Evolutionary conservation across 495 filamentous ascomycete species (phyloP), one percentile per base, ranked within the genome.

Genomic region (Neurospora sublineolata): DNA sequence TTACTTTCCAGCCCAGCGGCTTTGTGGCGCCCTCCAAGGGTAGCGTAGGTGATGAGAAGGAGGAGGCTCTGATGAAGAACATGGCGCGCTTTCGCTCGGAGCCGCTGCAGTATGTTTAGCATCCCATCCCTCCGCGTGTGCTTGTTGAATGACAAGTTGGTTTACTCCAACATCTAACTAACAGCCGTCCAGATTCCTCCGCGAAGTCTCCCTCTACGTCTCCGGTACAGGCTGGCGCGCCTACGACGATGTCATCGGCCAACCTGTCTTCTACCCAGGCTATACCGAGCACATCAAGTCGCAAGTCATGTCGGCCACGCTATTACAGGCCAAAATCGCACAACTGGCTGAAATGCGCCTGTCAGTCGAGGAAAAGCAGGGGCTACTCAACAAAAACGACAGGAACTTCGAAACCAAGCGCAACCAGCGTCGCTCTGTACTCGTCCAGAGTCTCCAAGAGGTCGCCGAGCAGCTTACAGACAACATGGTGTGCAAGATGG

Each of bases 401-500:
- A 86, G 86, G 58, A 86, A 85, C 72, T 82, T 83, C 39, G 83
- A 83, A 68, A 83, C 87, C 41, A 88, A 87, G 78, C 84, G 82
- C 52, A 86, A 89, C 72, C 86, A 92, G 71, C 86, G 90, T 74
- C 83, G 84, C 72, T 90, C 87, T 69, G 80, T 91, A 36, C 77
- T 85, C 42, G 82, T 88, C 70, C 78, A 82, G 37, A 79, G 84
- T 41, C 78, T 89, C 39, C 84, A 86, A 68, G 89, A 97, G 76
- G 93, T 95, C 3, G 91, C 92, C 33, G 91, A 95, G 72, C 87
- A 89, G 60, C 89, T 94, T 85, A 91, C 93, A 71, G 92, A 97
- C 76, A 89, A 90, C 67, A 99, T 98, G 95, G 97, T 98, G 70
- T 97, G 95, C 87, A 99, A 98, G 81, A 94, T 97, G 84, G 95